Evolutionary conservation across 257 asterid species (phyloP).

Genomic region (Scutellaria galericulata): DNA sequence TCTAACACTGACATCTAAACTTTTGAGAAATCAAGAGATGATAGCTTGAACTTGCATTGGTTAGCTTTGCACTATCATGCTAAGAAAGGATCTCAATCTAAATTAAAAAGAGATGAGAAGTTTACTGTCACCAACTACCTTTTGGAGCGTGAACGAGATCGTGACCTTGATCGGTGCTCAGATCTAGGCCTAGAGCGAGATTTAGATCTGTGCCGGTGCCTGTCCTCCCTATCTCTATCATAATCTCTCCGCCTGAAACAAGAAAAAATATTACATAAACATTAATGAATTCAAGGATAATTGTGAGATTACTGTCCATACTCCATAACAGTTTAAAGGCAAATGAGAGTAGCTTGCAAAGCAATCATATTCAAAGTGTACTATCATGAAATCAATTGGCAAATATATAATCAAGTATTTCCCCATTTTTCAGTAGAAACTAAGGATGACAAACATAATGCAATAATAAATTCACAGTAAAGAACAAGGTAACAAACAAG

Average conservation of each 20-base stretch:
- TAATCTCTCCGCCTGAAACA: slow-evolving; percentile 62
- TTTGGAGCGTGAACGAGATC: slow-evolving; percentile 78
- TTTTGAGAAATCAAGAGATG: slow-evolving; percentile 13
- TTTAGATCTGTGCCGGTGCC: slow-evolving; percentile 63
- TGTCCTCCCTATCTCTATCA: slow-evolving; percentile 71
- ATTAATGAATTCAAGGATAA: slow-evolving; percentile 1
- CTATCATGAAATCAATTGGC: not conserved
- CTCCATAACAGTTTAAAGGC: not conserved
- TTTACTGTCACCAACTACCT: slow-evolving; percentile 48
- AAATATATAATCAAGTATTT: too few species aligned
- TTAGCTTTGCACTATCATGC: not conserved
- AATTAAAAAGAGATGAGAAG: not conserved
- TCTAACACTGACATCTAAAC: not conserved
- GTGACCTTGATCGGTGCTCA: slow-evolving; percentile 70
- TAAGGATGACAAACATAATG: not conserved
- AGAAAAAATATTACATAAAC: slow-evolving; percentile 18
- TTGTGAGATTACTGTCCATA: slow-evolving; percentile 4
- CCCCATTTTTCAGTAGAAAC: not conserved
- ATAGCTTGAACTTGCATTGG: not conserved
- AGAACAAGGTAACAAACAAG: not conserved
- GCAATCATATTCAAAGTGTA: not conserved
- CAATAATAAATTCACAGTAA: not conserved
- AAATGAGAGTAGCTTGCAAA: not conserved
- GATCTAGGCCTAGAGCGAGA: slow-evolving; percentile 69
- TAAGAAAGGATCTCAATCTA: not conserved